A percentile compares a stretch with the other conserved stretches of the same genome.
Conservation (phyloP, 768 basidiomycete genomes). For the Rubroboletus pulcherrimus region DNA sequence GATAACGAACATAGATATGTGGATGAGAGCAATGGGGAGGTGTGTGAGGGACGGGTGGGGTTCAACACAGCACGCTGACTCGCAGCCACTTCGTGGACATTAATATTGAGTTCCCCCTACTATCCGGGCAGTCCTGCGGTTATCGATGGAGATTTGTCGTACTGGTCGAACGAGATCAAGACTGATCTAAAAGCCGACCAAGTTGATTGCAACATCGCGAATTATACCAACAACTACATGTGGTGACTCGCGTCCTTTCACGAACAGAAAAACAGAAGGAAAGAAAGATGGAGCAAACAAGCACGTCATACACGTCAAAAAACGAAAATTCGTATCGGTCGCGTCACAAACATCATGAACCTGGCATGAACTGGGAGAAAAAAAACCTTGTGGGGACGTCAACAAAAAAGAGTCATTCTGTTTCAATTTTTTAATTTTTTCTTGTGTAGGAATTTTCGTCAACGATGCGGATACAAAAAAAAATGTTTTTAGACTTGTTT, state of each 20-base stretch:
- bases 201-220: conserved; percentile 12
- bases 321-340: conserved; percentile 9
- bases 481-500: conserved; percentile 29
- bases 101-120: too few species aligned
- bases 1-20: too few species aligned
- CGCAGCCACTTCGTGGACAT: too few species aligned
- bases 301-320: conserved; percentile 4
- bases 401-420: not conserved
- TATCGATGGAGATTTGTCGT: too few species aligned
- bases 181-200: not conserved
- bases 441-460: not conserved
- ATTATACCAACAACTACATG: conserved; percentile 24
- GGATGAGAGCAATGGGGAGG: too few species aligned
- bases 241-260: conserved; percentile 6
- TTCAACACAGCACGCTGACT: too few species aligned
- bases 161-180: not conserved
- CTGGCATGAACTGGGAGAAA: conserved; percentile 19
- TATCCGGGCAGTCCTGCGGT: too few species aligned
- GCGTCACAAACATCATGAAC: conserved; percentile 21
- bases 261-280: not conserved
- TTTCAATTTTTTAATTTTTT: not conserved
- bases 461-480: not conserved
- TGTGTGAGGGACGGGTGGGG: too few species aligned
- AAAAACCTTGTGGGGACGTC: not conserved
- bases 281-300: conserved; percentile 9